Percentiles rank a stretch among this genome's conserved stretches.
Evolutionary conservation across 2,329 filamentous ascomycete genomes (phyloP).

Genomic region (Trichothecium roseum): DNA sequence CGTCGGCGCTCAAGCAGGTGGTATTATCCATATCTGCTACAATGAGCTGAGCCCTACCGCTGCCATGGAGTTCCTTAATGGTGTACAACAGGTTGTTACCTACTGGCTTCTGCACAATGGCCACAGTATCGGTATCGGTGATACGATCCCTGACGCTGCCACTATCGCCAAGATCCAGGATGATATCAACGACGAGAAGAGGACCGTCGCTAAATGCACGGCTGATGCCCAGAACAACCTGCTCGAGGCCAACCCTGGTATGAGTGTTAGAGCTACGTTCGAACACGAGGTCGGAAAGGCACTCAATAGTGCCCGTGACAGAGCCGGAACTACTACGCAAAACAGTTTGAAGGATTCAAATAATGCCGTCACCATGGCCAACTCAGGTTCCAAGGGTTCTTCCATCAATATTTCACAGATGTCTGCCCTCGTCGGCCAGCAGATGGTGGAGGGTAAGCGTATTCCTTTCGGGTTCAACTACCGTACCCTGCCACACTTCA

Average conservation of each 20-base stretch:
- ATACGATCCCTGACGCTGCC: slow-evolving; percentile 81
- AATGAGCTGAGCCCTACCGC: slow-evolving; percentile 83
- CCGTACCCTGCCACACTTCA: slow-evolving; percentile 91
- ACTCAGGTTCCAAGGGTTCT: slow-evolving; percentile 94
- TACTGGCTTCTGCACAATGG: slow-evolving; percentile 97
- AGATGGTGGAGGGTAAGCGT: slow-evolving; percentile 96
- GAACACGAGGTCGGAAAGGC: slow-evolving; percentile 94
- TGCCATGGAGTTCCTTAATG: slow-evolving; percentile 92
- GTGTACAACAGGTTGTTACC: slow-evolving; percentile 85
- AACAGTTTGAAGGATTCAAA: slow-evolving; percentile 91
- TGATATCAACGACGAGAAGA: slow-evolving; percentile 73
- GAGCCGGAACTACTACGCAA: slow-evolving; percentile 86
- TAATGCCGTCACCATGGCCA: slow-evolving; percentile 93
- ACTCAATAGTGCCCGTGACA: slow-evolving; percentile 90
- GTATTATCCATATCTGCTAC: slow-evolving; percentile 91
- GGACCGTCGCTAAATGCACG: slow-evolving; percentile 67
- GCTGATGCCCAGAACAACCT: slow-evolving; percentile 71
- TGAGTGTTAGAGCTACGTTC: slow-evolving; percentile 97
- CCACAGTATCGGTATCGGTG: slow-evolving; percentile 96
- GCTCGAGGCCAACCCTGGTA: slow-evolving; percentile 88
- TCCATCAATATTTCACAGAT: slow-evolving; percentile 99
- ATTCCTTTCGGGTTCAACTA: slow-evolving; percentile 99
- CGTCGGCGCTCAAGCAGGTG: slow-evolving; percentile 79
- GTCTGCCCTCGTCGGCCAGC: slow-evolving; percentile 95
- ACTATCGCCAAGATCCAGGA: slow-evolving; percentile 80